A percentile compares a stretch with the other conserved stretches of the same genome.
phyloP scores from a whole-genome alignment of 2,329 filamentous ascomycete species.

The Bipolaris bicolor region DNA sequence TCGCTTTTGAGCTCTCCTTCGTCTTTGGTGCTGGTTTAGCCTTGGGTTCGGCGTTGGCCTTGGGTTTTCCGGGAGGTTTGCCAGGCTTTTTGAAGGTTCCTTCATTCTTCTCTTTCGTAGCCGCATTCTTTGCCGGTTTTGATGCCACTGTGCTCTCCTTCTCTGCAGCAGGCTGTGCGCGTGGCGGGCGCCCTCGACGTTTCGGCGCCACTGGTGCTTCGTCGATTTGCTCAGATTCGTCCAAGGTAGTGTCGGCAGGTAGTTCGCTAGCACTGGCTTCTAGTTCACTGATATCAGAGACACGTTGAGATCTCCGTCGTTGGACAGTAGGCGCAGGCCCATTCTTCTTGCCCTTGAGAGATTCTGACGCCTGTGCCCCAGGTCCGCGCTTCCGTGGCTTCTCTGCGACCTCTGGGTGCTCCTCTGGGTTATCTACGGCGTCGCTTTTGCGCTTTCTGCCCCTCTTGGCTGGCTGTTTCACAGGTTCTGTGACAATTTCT shows the following conservation, averaged over 20 bases:
- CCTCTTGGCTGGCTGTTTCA: slow-evolving; percentile 33
- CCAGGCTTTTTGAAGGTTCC: slow-evolving; percentile 35
- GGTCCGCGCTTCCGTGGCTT: slow-evolving; percentile 29
- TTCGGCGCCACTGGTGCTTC: slow-evolving; percentile 29
- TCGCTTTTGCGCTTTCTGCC: slow-evolving; percentile 42
- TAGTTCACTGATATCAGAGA: slow-evolving; percentile 39
- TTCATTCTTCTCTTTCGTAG: slow-evolving; percentile 23
- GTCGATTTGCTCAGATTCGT: slow-evolving; percentile 33
- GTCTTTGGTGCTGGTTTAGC: slow-evolving; percentile 18
- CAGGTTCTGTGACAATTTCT: slow-evolving; percentile 33
- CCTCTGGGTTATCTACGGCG: slow-evolving; percentile 22
- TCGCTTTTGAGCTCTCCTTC: slow-evolving; percentile 13
- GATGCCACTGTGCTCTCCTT: slow-evolving; percentile 17
- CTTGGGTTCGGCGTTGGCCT: slow-evolving; percentile 29
- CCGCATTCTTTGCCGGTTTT: slow-evolving; percentile 16
- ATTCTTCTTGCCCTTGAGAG: slow-evolving; percentile 29
- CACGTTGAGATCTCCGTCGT: slow-evolving; percentile 36
- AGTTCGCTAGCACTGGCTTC: slow-evolving; percentile 33
- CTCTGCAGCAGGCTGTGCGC: slow-evolving; percentile 21
- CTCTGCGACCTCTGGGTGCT: slow-evolving; percentile 22
- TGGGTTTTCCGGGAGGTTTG: slow-evolving; percentile 32
- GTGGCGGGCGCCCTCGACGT: slow-evolving; percentile 36
- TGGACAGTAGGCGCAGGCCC: slow-evolving; percentile 19
- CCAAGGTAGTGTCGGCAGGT: slow-evolving; percentile 22
- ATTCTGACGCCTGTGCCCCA: slow-evolving; percentile 15